Evolutionary conservation across 305 asterid species (phyloP), one percentile per base, ranked within the genome.

Genomic region (Fraxinus albicans): DNA sequence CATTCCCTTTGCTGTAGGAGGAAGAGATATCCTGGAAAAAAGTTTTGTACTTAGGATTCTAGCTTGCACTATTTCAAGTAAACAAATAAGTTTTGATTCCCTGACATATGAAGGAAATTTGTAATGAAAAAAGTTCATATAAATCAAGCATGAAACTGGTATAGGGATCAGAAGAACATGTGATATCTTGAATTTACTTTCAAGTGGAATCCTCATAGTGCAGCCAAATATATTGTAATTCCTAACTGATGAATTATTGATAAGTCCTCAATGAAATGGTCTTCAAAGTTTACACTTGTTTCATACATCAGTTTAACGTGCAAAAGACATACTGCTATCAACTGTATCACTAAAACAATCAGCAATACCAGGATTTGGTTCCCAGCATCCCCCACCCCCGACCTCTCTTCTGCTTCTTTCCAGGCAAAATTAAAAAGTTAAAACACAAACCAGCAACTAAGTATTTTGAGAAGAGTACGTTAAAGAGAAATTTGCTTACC

Each of bases 21-120:
- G 86, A 79, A 63, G 86, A 77, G 80, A 70, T 70, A 55, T 88
- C 90, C 92, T 91, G 84, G 69, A 86, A 79, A 42, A 55, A 72
- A 34, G 38, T 19, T 55, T 55, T 44, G 31, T 65, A 40, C 21
- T 72, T 83, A 34, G 29, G 36, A 33, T 36, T 33, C 55, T 79
- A 27, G 73, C 84, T 67, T 85, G 80, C 34, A 65, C 73, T 65
- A 42, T 12, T 33, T 42, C 9, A 13, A 47, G 72, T 27, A 21
- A 50, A 77, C 17, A 12, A 77, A 21, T 13, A 77, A 27, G 67
- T 23, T 25, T 8, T 17, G 40, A 33, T 31, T 72, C 36, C 77
- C 77, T 31, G 77, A 13, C 77, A 33, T 15, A 72, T 21, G 77
- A 72, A 21, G 13, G 44, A 33, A 72, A 72, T 72, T 72, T 72